Percentiles rank a stretch among this genome's conserved stretches.
Conservation (phyloP, 2,329 filamentous ascomycete genomes). For the Remersonia thermophila region DNA sequence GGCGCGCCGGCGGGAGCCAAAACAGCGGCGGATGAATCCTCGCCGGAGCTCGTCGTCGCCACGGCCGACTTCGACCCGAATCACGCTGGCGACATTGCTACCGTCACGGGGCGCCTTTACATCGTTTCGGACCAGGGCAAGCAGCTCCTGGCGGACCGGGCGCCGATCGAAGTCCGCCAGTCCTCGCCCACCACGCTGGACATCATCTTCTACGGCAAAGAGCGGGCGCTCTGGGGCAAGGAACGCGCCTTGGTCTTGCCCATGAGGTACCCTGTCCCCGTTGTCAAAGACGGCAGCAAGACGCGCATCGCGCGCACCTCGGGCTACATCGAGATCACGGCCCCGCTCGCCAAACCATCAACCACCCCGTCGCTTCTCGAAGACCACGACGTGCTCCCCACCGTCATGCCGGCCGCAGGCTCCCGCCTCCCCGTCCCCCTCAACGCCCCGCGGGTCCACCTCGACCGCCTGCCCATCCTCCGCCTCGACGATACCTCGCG, state of each 20-base stretch:
- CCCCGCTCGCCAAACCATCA: conserved; percentile 21
- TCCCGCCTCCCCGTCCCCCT: conserved; percentile 24
- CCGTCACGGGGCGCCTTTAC: conserved; percentile 29
- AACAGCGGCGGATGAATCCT: not conserved
- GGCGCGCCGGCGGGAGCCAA: no score
- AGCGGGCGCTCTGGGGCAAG: conserved; percentile 12
- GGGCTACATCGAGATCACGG: conserved; percentile 33
- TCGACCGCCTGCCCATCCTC: conserved; percentile 33
- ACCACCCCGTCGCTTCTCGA: conserved; percentile 13
- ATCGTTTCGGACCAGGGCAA: conserved; percentile 25
- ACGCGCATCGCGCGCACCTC: conserved; percentile 32
- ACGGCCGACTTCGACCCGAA: conserved; percentile 21
- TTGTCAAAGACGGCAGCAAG: conserved; percentile 24
- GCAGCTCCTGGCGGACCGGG: conserved; percentile 26
- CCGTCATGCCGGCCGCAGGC: conserved; percentile 15
- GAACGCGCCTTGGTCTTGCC: conserved; percentile 19
- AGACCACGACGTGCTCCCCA: conserved; percentile 26
- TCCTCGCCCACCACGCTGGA: conserved; percentile 29
- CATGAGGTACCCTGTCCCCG: conserved; percentile 29
- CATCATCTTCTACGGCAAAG: conserved; percentile 22
- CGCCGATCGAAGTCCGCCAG: conserved; percentile 26
- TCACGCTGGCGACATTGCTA: conserved; percentile 19
- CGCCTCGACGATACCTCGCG: conserved; percentile 24
- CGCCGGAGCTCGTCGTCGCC: conserved; percentile 15
- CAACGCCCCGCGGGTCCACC: conserved; percentile 30